These are phyloP conservation scores for Penicillium flavigenum DNA, from an alignment of 495 filamentous ascomycete species.

Conservation along the genomic window DNA sequence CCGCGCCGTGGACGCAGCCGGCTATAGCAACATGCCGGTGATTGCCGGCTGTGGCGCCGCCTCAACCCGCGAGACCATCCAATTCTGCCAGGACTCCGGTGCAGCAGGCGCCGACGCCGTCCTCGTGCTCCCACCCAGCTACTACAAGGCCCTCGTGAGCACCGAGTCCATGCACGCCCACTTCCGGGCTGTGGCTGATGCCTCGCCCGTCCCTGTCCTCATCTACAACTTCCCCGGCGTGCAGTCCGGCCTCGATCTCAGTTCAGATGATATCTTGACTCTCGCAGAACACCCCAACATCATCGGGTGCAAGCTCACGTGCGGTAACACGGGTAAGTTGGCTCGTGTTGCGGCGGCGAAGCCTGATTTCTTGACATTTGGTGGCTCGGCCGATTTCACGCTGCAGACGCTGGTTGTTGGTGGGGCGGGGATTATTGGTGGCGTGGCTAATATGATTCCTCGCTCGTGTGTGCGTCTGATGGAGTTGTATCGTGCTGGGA, in stretches of 20 bases:
- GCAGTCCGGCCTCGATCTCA: conserved; percentile 76
- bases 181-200: conserved; percentile 75
- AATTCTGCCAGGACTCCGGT: conserved; percentile 73
- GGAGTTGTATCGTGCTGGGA: conserved; percentile 69
- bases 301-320: conserved; percentile 87
- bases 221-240: conserved; percentile 95
- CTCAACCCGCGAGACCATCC: conserved; percentile 82
- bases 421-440: conserved; percentile 81
- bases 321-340: conserved; percentile 92
- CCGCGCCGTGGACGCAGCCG: conserved; percentile 67
- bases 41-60: conserved; percentile 84
- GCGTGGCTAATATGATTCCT: conserved; percentile 81
- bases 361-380: conserved; percentile 73
- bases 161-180: conserved; percentile 62
- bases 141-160: conserved; percentile 69
- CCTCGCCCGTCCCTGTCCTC: conserved; percentile 80
- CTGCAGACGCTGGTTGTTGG: conserved; percentile 81
- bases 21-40: conserved; percentile 66
- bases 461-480: conserved; percentile 70
- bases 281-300: conserved; percentile 82
- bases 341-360: conserved; percentile 69
- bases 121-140: conserved; percentile 80
- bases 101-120: conserved; percentile 79
- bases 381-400: conserved; percentile 88
- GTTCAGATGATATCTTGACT: conserved; percentile 72